Conservation (phyloP, 2,329 filamentous ascomycete genomes). For the Apiospora aurea region DNA sequence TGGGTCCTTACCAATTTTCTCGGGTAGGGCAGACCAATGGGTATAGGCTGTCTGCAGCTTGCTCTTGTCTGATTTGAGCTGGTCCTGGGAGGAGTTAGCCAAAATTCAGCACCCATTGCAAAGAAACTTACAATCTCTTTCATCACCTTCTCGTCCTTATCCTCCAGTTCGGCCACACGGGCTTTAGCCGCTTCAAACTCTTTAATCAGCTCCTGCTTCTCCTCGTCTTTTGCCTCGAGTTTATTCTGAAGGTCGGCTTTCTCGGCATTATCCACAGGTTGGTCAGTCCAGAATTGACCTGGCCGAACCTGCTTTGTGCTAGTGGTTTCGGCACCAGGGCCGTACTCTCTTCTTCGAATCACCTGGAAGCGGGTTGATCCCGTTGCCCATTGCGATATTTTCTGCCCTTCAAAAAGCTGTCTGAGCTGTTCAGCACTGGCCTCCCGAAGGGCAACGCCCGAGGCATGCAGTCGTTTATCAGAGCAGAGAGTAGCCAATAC, state of each 20-base stretch:
- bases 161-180: slow-evolving; percentile 46
- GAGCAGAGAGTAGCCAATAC: slow-evolving; percentile 90
- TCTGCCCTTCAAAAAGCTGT: slow-evolving; percentile 62
- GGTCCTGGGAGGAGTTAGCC: slow-evolving; percentile 23
- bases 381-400: slow-evolving; percentile 74
- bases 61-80: slow-evolving; percentile 68
- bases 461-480: slow-evolving; percentile 71
- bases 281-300: slow-evolving; percentile 78
- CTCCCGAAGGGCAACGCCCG: slow-evolving; percentile 69
- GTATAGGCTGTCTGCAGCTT: slow-evolving; percentile 71
- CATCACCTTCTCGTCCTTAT: slow-evolving; percentile 52
- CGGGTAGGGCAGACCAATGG: slow-evolving; percentile 71
- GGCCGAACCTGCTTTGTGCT: slow-evolving; percentile 64
- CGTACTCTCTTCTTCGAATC: slow-evolving; percentile 80
- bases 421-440: slow-evolving; percentile 73
- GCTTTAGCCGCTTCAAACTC: slow-evolving; percentile 45
- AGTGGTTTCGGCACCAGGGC: slow-evolving; percentile 74
- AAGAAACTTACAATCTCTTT: slow-evolving; percentile 51
- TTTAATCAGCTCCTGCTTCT: slow-evolving; percentile 45
- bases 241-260: slow-evolving; percentile 67
- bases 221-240: slow-evolving; percentile 50
- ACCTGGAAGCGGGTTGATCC: slow-evolving; percentile 70
- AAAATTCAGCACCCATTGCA: not conserved
- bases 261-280: slow-evolving; percentile 72
- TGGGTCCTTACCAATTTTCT: slow-evolving; percentile 68